phyloP scores from a whole-genome alignment of 2,329 filamentous ascomycete species.

The Neopestalotiopsis rosae region DNA sequence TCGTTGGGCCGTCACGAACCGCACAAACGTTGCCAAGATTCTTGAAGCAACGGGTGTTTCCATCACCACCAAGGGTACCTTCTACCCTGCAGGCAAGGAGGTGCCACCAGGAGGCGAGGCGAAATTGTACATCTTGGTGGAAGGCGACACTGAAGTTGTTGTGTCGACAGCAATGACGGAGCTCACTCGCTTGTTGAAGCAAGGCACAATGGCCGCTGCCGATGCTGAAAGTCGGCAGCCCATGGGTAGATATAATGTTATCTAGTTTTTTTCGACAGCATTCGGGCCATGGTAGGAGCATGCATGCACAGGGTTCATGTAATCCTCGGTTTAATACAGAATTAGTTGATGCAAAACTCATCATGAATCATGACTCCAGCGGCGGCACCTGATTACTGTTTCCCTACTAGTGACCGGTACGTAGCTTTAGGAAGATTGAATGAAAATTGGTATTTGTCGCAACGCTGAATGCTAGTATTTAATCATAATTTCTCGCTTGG shows the following conservation, averaged over 20 bases:
- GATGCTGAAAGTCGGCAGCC: constrained; percentile 85
- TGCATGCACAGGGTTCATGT: too few relatives aligned
- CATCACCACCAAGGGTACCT: constrained; percentile 96
- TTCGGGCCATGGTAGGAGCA: not conserved
- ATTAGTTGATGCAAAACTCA: too few relatives aligned
- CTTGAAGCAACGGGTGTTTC: constrained; percentile 92
- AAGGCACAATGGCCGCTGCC: constrained; percentile 87
- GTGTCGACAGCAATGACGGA: constrained; percentile 92
- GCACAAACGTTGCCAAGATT: constrained; percentile 98
- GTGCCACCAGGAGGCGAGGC: constrained; percentile 76
- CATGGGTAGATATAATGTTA: constrained; percentile 83
- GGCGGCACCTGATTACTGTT: too few relatives aligned
- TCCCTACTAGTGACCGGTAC: too few relatives aligned
- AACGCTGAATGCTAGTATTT: constrained; percentile 24
- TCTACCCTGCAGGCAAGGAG: constrained; percentile 82
- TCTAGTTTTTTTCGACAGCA: constrained; percentile 50
- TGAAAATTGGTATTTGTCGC: not conserved
- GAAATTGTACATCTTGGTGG: constrained; percentile 98
- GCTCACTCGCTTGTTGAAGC: constrained; percentile 84
- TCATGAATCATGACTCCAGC: too few relatives aligned
- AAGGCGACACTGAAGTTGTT: constrained; percentile 93
- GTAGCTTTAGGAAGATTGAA: too few relatives aligned
- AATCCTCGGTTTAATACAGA: too few relatives aligned
- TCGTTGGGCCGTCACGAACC: constrained; percentile 96
- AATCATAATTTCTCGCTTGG: constrained; percentile 64